These are phyloP conservation scores for Citrullus mucosospermus DNA, from an alignment of 306 rosid genomes.

Conservation along the genomic window DNA sequence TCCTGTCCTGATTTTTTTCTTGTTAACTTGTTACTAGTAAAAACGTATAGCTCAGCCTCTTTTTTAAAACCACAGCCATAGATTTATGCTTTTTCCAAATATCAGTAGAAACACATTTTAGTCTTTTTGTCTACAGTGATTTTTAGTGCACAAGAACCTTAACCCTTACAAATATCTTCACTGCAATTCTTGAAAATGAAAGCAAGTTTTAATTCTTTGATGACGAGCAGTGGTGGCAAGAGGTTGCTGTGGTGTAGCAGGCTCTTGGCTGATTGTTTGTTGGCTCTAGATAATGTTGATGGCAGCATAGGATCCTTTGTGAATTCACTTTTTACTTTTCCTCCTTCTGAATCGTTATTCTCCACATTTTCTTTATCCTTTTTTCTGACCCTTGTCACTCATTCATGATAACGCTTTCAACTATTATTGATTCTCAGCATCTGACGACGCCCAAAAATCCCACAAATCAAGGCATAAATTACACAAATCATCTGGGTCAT, in stretches of 20 bases:
- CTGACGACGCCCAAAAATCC: conserved; percentile 81
- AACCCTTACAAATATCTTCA: neutral
- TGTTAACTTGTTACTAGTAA: neutral
- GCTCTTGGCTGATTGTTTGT: neutral
- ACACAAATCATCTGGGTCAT: conserved; percentile 79
- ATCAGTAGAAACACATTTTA: neutral
- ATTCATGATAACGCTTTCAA: conserved; percentile 23
- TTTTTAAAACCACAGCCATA: neutral
- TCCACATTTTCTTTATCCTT: conserved; percentile 19
- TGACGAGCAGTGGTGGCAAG: neutral
- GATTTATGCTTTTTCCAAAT: neutral
- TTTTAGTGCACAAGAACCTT: neutral
- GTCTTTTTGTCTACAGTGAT: neutral
- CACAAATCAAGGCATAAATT: conserved; percentile 84
- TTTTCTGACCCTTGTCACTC: conserved; percentile 15
- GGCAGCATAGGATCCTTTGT: conserved; percentile 75
- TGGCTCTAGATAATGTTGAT: conserved; percentile 6
- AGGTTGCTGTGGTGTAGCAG: neutral
- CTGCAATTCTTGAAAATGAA: neutral
- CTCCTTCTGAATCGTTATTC: conserved; percentile 23
- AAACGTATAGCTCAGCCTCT: neutral
- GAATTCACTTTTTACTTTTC: conserved; percentile 35
- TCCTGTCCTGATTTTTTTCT: neutral
- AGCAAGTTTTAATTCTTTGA: neutral
- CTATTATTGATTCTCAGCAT: conserved; percentile 44